These are phyloP conservation scores for Clonostachys rhizophaga DNA, from an alignment of 2,329 filamentous ascomycete species.

Conservation along the genomic window DNA sequence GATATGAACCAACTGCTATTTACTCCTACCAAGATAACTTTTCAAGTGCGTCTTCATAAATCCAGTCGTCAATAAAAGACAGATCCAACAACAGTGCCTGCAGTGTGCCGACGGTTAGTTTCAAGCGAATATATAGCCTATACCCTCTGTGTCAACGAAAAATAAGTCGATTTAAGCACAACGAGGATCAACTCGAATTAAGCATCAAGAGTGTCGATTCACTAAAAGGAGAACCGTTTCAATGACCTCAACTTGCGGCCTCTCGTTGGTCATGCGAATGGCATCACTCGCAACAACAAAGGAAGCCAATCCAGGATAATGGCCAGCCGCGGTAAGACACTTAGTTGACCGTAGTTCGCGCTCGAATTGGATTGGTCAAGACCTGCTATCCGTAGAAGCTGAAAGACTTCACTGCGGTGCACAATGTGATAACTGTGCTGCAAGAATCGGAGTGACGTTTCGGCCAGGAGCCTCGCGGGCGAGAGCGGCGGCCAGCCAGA, in stretches of 20 bases:
- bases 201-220: constrained; percentile 5
- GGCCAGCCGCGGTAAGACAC: constrained; percentile 20
- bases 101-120: no score
- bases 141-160: no score
- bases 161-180: no score
- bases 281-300: constrained; percentile 32
- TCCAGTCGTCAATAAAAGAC: no score
- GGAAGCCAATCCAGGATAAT: constrained; percentile 36
- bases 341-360: constrained; percentile 33
- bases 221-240: constrained; percentile 38
- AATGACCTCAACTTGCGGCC: constrained; percentile 34
- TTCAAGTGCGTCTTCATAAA: no score
- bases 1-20: no score
- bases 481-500: no score
- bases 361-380: constrained; percentile 6
- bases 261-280: constrained; percentile 30
- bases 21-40: no score
- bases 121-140: no score
- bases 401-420: constrained; percentile 25
- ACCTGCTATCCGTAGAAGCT: no score
- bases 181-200: no score
- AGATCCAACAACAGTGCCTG: no score
- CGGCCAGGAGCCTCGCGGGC: constrained; percentile 10
- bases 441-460: constrained; percentile 31
- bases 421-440: constrained; percentile 33